Evolutionary conservation across 2,329 filamentous ascomycete species (phyloP).

Genomic region (Albifimbria verrucaria): DNA sequence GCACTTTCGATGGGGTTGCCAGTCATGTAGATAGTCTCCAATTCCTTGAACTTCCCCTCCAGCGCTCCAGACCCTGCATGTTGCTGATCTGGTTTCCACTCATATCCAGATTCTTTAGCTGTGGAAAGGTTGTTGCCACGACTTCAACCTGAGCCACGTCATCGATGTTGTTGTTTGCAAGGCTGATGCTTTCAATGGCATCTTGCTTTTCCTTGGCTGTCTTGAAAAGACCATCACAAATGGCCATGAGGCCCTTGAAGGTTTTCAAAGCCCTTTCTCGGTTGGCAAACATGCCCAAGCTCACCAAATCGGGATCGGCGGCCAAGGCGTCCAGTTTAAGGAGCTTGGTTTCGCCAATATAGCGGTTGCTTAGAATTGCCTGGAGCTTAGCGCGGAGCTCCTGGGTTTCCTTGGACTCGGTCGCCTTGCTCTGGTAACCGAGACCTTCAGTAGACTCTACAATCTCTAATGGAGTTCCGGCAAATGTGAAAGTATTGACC

Average conservation of each 20-base stretch:
- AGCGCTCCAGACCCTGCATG: slow-evolving; percentile 65
- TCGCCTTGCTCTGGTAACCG: slow-evolving; percentile 30
- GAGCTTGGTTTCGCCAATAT: slow-evolving; percentile 67
- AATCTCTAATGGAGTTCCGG: slow-evolving; percentile 59
- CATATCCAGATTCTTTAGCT: slow-evolving; percentile 84
- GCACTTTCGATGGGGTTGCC: slow-evolving; percentile 70
- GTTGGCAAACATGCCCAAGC: slow-evolving; percentile 72
- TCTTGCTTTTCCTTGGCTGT: slow-evolving; percentile 68
- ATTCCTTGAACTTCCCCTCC: slow-evolving; percentile 75
- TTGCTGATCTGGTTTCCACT: slow-evolving; percentile 76
- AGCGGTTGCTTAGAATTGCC: slow-evolving; percentile 70
- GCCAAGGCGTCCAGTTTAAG: slow-evolving; percentile 79
- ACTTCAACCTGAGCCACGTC: slow-evolving; percentile 70
- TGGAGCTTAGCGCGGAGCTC: slow-evolving; percentile 68
- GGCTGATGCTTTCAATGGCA: slow-evolving; percentile 75
- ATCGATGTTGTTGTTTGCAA: slow-evolving; percentile 75
- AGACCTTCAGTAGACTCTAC: slow-evolving; percentile 43
- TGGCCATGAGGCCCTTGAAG: slow-evolving; percentile 86
- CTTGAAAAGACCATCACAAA: slow-evolving; percentile 77
- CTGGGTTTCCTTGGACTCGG: slow-evolving; percentile 49
- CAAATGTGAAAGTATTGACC: slow-evolving; percentile 67
- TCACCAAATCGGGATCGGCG: slow-evolving; percentile 66
- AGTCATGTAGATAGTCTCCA: slow-evolving; percentile 77
- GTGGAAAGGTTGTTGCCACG: slow-evolving; percentile 76
- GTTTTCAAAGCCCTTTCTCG: slow-evolving; percentile 76